Conservation (phyloP, 345 rosid genomes). For the Orychophragmus violaceus region DNA sequence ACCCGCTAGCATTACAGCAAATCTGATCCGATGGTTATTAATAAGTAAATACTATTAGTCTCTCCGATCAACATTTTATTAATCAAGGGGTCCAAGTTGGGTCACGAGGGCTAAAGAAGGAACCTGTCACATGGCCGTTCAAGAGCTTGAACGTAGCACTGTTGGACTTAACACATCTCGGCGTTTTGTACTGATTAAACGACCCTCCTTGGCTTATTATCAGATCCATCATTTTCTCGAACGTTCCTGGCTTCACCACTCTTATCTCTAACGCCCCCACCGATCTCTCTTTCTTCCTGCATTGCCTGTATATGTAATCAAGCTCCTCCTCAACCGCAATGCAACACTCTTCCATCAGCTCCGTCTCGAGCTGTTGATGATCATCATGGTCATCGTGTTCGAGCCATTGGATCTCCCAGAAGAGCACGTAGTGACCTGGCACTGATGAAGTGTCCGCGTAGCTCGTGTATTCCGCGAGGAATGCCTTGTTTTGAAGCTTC, state of each 20-base stretch:
- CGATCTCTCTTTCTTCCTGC: conserved; percentile 77
- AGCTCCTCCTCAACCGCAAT: conserved; percentile 61
- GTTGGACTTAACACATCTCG: conserved; percentile 70
- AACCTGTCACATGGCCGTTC: conserved; percentile 51
- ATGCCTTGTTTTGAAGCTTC: conserved; percentile 45
- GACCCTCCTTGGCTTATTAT: conserved; percentile 80
- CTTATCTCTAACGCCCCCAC: conserved; percentile 78
- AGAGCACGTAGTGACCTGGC: conserved; percentile 87
- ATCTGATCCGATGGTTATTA: neutral
- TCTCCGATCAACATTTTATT: neutral
- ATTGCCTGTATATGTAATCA: conserved; percentile 74
- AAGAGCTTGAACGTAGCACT: conserved; percentile 46
- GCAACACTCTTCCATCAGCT: conserved; percentile 71
- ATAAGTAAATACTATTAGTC: neutral
- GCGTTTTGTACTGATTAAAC: conserved; percentile 85
- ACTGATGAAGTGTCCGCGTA: conserved; percentile 62
- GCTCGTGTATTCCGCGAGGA: conserved; percentile 77
- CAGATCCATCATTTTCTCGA: conserved; percentile 79
- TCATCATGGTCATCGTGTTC: neutral
- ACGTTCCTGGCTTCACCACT: conserved; percentile 59
- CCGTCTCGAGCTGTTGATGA: conserved; percentile 32
- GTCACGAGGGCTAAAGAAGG: conserved; percentile 51
- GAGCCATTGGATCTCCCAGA: conserved; percentile 63
- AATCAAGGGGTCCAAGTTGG: conserved; percentile 63
- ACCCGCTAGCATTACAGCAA: neutral